Evolutionary conservation across 345 rosid species (phyloP), one percentile per base, ranked within the genome.

Genomic region (Aurinia saxatilis): DNA sequence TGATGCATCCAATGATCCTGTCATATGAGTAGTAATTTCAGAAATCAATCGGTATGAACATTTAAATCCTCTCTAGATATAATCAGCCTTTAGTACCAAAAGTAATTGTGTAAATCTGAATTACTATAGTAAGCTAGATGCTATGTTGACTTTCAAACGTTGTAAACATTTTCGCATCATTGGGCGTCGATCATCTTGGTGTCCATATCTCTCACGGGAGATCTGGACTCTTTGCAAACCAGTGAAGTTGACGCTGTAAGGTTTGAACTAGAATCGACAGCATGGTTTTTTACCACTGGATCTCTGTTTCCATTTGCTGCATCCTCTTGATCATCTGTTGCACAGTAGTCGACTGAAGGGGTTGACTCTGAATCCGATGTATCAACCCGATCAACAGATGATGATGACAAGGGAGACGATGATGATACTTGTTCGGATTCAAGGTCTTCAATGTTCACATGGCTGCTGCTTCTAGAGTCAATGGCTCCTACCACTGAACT

Each of bases 341-440:
- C 50, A 52, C 14, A 53, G 13, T 53, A 49, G 2, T 60, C 68
- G 2, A 19, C 9, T 41, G 68, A 52, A 59, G 67, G 41, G 31
- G 50, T 49, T 13, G 71, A 60, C 40, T 71, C 65, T 2, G 40
- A 62, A 48, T 51, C 76, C 27, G 41, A 40, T 47, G 45, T 37
- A 65, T 51, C 67, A 21, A 29, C 54, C 48, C 34, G 42, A 64
- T 46, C 37, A 4, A 45, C 65, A 27, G 41, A 31, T 52, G 68
- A 35, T 21, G 58, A 31, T 6, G 35, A 29, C 2, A 25, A 61
- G 2, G 51, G 7, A 19, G 44, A 65, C 10, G 53, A 5, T 0
- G 46, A 21, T 46, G 66, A 66, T 29, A 67, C 72, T 18, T 57
- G 55, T 67, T 65, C 75, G 5, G 29, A 6, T 18, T 51, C 73